phyloP scores from a whole-genome alignment of 805 yeast species.

The Candida loeiensis region DNA sequence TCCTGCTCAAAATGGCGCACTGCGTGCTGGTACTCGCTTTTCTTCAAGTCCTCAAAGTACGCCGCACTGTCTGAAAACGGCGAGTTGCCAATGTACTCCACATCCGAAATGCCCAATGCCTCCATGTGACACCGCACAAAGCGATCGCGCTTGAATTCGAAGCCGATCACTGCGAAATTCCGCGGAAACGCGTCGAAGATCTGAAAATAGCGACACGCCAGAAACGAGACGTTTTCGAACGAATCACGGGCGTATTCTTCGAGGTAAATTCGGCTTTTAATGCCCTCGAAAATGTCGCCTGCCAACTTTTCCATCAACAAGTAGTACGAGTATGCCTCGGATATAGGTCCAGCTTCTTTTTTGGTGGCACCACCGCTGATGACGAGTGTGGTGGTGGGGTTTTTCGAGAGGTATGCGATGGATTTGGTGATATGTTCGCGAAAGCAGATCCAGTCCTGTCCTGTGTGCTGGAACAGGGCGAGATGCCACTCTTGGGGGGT shows the following conservation, averaged over 20 bases:
- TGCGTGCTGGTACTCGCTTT: conserved; percentile 53
- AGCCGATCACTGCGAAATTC: conserved; percentile 59
- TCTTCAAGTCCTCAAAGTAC: conserved; percentile 47
- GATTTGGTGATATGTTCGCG: conserved; percentile 55
- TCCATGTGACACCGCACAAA: conserved; percentile 53
- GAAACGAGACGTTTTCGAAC: conserved; percentile 68
- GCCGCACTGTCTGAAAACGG: conserved; percentile 45
- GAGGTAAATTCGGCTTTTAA: conserved; percentile 29
- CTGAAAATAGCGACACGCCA: conserved; percentile 52
- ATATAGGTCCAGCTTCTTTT: conserved; percentile 46
- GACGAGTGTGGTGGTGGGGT: conserved; percentile 35
- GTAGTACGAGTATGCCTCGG: conserved; percentile 61
- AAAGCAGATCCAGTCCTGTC: conserved; percentile 65
- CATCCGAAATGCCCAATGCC: conserved; percentile 46
- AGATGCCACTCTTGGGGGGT: conserved; percentile 57
- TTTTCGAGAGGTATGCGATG: conserved; percentile 29
- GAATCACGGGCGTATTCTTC: conserved; percentile 81
- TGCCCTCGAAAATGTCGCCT: conserved; percentile 7
- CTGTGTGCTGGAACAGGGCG: conserved; percentile 65
- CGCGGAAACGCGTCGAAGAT: conserved; percentile 46
- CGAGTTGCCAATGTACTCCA: conserved; percentile 53
- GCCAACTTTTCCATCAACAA: conserved; percentile 37
- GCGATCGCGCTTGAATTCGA: conserved; percentile 65
- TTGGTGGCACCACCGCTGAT: conserved; percentile 75
- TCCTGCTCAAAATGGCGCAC: conserved; percentile 50